phyloP scores from a whole-genome alignment of 2,329 filamentous ascomycete species.

The Nigrospora oryzae region DNA sequence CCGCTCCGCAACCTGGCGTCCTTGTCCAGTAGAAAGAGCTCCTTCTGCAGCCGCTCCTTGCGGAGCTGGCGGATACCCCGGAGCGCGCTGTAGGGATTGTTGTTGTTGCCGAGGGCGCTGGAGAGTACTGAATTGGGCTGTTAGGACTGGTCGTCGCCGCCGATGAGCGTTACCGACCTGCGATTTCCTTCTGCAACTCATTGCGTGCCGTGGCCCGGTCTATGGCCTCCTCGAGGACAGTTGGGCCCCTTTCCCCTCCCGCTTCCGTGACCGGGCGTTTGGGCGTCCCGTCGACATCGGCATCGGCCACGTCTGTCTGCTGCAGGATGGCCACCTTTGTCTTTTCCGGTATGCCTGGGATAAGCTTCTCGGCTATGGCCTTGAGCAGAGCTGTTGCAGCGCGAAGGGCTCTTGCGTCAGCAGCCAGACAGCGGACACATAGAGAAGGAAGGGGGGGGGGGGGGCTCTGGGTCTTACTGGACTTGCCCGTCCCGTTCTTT shows the following conservation, averaged over 20 bases:
- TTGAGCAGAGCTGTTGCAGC: constrained; percentile 51
- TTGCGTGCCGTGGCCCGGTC: constrained; percentile 49
- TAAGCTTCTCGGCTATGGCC: constrained; percentile 69
- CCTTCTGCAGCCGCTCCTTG: constrained; percentile 52
- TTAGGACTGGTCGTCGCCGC: not conserved
- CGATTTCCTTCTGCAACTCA: constrained; percentile 51
- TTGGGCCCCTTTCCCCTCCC: constrained; percentile 10
- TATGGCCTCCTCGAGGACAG: constrained; percentile 61
- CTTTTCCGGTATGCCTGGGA: constrained; percentile 64
- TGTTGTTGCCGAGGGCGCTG: constrained; percentile 46
- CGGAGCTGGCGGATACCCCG: constrained; percentile 52
- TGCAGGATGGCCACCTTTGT: constrained; percentile 61
- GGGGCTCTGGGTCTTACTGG: constrained; percentile 43
- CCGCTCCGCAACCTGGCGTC: constrained; percentile 69
- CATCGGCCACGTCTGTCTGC: constrained; percentile 45
- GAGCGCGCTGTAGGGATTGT: constrained; percentile 49
- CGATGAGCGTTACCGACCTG: constrained; percentile 29
- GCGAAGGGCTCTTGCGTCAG: no score
- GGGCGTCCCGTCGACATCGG: constrained; percentile 16
- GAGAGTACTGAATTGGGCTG: constrained; percentile 36
- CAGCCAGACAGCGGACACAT: not conserved
- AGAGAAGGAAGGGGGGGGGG: not conserved
- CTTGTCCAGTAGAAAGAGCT: constrained; percentile 62
- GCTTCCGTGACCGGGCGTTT: constrained; percentile 5
- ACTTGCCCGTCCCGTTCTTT: constrained; percentile 77